Conservation (phyloP, 2,329 filamentous ascomycete species). For the Bisporella sp. region DNA sequence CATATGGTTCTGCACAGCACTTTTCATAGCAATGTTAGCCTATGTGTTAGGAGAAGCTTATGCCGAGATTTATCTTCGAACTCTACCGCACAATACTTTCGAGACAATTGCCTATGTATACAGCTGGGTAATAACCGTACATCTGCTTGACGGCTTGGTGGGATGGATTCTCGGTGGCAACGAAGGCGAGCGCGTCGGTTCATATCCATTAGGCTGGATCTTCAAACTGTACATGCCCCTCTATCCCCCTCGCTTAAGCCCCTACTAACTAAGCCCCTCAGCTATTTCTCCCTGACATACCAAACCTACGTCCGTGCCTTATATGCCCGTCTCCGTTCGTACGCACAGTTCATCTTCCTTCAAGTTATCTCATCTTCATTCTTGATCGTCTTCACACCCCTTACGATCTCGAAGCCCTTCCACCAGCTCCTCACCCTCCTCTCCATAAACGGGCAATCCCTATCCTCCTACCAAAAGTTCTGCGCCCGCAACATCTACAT, state of each 20-base stretch:
- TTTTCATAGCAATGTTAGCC: conserved; percentile 55
- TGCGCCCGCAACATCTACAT: conserved; percentile 62
- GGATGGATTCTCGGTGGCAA: conserved; percentile 61
- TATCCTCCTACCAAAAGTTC: conserved; percentile 58
- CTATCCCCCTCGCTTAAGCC: background rate
- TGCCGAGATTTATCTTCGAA: conserved; percentile 61
- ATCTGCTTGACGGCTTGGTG: conserved; percentile 56
- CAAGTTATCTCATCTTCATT: conserved; percentile 57
- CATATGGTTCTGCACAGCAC: conserved; percentile 60
- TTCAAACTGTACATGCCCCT: conserved; percentile 53
- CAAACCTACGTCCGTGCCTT: conserved; percentile 64
- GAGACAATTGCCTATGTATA: conserved; percentile 66
- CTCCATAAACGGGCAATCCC: conserved; percentile 51
- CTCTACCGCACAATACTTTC: conserved; percentile 57
- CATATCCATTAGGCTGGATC: conserved; percentile 64
- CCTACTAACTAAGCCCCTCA: conserved; percentile 9
- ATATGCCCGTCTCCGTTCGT: conserved; percentile 60
- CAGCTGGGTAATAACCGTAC: conserved; percentile 61
- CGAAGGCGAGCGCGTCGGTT: conserved; percentile 60
- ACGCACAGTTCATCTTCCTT: conserved; percentile 57
- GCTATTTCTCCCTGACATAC: conserved; percentile 61
- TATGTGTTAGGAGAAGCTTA: conserved; percentile 64
- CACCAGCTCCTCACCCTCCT: conserved; percentile 49
- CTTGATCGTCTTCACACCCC: conserved; percentile 55
- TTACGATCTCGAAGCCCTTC: conserved; percentile 54